Evolutionary conservation across 148 eudicot genomes (phyloP).

Genomic region (Agrostemma githago): DNA sequence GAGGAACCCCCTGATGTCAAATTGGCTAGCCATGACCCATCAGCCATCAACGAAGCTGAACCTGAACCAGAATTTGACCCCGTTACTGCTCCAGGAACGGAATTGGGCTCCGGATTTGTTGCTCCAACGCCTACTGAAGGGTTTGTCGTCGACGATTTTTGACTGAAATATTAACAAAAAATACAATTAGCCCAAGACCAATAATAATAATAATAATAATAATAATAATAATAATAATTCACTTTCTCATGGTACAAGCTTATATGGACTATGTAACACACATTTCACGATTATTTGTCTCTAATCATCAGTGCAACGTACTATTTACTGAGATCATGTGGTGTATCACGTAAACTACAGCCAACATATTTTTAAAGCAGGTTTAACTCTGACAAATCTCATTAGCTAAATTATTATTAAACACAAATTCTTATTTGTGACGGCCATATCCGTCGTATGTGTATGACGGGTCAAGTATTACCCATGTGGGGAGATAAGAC

Average conservation of each 20-base stretch:
- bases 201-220: not conserved
- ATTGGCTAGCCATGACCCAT: conserved; percentile 61
- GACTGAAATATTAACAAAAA: conserved; percentile 32
- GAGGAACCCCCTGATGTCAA: conserved; percentile 53
- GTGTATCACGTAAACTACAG: too few relatives aligned
- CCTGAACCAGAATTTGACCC: conserved; percentile 22
- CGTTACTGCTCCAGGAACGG: conserved; percentile 21
- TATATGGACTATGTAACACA: not conserved
- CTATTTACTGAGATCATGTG: too few relatives aligned
- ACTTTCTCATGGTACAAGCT: not conserved
- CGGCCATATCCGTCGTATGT: too few relatives aligned
- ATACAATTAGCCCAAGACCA: not conserved
- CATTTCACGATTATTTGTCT: too few relatives aligned
- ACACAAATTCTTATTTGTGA: too few relatives aligned
- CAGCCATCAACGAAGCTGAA: conserved; percentile 37
- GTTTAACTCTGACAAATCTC: too few relatives aligned
- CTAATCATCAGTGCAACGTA: too few relatives aligned
- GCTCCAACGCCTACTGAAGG: conserved; percentile 26
- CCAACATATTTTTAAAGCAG: too few relatives aligned
- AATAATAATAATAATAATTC: not conserved
- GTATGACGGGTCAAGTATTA: too few relatives aligned
- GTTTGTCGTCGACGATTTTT: conserved; percentile 32
- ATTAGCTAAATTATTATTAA: too few relatives aligned
- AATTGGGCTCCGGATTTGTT: not conserved
- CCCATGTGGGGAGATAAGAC: too few relatives aligned